A percentile compares a stretch with the other conserved stretches of the same genome.
These are phyloP conservation scores for Sporisorium reilianum DNA, from an alignment of 1,284 basidiomycete genomes.

Conservation along the genomic window DNA sequence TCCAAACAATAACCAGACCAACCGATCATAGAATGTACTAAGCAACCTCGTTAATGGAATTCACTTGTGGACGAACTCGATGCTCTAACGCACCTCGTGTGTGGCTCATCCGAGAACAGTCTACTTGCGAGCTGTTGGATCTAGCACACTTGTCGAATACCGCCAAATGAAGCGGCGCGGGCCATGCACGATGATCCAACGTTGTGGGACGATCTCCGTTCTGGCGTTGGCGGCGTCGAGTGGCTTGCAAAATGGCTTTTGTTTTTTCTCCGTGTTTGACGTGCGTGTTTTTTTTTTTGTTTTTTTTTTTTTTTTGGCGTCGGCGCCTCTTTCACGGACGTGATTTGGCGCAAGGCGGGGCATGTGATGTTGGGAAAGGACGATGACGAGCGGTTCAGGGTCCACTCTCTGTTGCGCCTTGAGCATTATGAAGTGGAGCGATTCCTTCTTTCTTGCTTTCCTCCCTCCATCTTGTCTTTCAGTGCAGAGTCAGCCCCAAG, in stretches of 20 bases:
- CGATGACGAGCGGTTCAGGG: not conserved
- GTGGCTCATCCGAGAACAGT: too few species aligned
- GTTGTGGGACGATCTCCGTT: too few species aligned
- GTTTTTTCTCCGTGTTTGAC: not conserved
- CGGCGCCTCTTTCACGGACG: not conserved
- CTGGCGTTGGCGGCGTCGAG: not conserved
- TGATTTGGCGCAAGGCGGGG: not conserved
- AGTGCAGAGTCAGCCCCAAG: not conserved
- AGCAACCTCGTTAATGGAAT: not conserved
- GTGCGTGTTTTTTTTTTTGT: not conserved
- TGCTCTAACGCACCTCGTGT: too few species aligned
- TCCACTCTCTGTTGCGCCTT: not conserved
- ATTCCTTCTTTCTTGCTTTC: not conserved
- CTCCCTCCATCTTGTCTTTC: not conserved
- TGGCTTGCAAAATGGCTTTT: not conserved
- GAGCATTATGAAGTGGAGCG: not conserved
- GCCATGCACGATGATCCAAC: not conserved
- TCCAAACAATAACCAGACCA: not conserved
- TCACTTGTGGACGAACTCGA: too few species aligned
- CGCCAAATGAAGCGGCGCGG: not conserved
- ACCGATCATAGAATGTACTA: constrained; percentile 5
- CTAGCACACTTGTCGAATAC: not conserved
- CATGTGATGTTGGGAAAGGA: not conserved
- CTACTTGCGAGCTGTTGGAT: too few species aligned
- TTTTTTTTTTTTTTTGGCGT: too few species aligned